Evolutionary conservation across 176 grass and related monocot species (phyloP), one percentile per base, ranked within the genome.

Genomic region (Aechmea fasciata): DNA sequence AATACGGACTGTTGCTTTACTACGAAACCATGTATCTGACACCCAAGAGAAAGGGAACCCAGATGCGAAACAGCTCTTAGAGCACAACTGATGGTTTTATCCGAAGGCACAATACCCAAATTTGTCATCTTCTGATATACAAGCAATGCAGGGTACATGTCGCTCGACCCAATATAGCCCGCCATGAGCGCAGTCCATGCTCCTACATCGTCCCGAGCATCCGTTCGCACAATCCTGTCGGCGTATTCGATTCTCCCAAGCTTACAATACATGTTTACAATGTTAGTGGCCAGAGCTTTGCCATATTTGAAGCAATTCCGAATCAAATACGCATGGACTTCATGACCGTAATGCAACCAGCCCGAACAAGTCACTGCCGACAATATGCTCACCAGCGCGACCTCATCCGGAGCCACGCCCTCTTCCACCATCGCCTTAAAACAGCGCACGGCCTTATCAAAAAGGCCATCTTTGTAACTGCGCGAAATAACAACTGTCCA

Each of bases 381-480:
- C 18, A 62, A 50, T 15, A 73, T 73, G 41, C 54, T 49, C 63
- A 73, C 22, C 15, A 73, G 29, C 28, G 54, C 55, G 13, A 49
- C 71, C 18, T 73, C 55, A 73, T 73, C 71, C 15, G 33, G 71
- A 57, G 71, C 13, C 13, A 73, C 57, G 11, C 71, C 71, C 23
- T 72, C 25, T 5, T 63, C 71, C n/a, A 63, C 41, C 55, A 63
- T 73, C 11, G 28, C n/a, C 18, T 57, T 62, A 14, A 73, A 73
- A 50, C 49, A 63, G 26, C 15, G 9, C 24, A 62, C 22, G 0
- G 71, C 55, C 53, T 49, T 9, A 14, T 49, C 54, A 57, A 73
- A 61, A 8, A 48, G n/a, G 2, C 71, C 54, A 11, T n/a, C 62
- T 17, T 73, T 73, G n/a, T 48, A 62, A 73, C 55, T 62, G 10